Evolutionary conservation across 805 yeast genomes (phyloP), one percentile per base, ranked within the genome.

Genomic region (Starmerella ratchasimensis): DNA sequence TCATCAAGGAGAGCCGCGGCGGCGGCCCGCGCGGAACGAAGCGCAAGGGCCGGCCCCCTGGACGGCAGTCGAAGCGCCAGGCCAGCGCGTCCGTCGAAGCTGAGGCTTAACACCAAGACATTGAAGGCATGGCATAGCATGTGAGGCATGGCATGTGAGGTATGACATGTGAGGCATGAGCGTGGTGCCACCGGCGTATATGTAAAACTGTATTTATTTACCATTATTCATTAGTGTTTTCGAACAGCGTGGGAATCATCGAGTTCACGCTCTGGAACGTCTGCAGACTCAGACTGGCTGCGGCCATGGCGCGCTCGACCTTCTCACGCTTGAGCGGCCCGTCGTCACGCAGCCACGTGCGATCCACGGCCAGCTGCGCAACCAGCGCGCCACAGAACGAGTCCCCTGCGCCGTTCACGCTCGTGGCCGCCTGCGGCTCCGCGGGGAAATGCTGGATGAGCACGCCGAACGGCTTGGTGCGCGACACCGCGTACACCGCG

Each of bases 321-420:
- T 50, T 51, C 10, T 43, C 43, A n/a, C 36, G 42, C 45, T 59
- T 60, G 24, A 33, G 15, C 10, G 41, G 41, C 2, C 62, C 60
- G 28, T 49, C 49, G 34, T 51, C 54, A n/a, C 47, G 42, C 22
- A 61, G 46, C 64, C 61, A 56, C n/a, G 31, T 21, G 3, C 31
- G 37, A 3, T 47, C 43, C 22, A 20, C 24, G 2, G 61, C 56
- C 34, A 68, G 43, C 39, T 63, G 63, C 2, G 75, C 60, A 10
- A 72, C 54, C 17, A 83, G 45, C 20, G 67, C 71, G 0, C 94
- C 94, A 21, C 74, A 67, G 30, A 83, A 63, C 0, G 90, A 67
- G 56, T 83, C 94, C 9, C 94, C 95, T 0, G 93, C 93, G 2
- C 94, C 95, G 8, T 88, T 81, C 23, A 80, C 93, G 47, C 76